phyloP scores from a whole-genome alignment of 2,329 filamentous ascomycete species.

The Talaromyces rugulosus region DNA sequence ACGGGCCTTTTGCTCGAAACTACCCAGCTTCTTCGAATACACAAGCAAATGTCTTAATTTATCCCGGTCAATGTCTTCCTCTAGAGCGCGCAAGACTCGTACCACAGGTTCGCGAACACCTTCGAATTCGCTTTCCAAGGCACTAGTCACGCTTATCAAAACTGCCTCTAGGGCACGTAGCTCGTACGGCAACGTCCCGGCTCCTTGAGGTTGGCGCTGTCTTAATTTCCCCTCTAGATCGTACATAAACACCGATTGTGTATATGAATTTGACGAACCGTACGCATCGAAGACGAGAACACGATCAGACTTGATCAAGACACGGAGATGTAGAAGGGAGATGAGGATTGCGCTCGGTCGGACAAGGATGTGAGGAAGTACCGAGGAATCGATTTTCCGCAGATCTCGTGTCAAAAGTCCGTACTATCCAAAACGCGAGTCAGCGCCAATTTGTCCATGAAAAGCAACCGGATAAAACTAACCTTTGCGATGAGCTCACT shows the following conservation, averaged over 20 bases:
- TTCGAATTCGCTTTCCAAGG: constrained; percentile 91
- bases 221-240: constrained; percentile 89
- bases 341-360: constrained; percentile 90
- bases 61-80: constrained; percentile 94
- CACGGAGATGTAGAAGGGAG: constrained; percentile 92
- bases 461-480: constrained; percentile 19
- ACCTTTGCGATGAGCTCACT: constrained; percentile 94
- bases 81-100: constrained; percentile 78
- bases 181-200: constrained; percentile 76
- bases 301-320: constrained; percentile 90
- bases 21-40: constrained; percentile 90
- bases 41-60: constrained; percentile 88
- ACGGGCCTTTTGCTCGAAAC: constrained; percentile 95
- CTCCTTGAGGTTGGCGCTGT: constrained; percentile 60
- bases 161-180: constrained; percentile 95
- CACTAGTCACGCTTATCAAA: constrained; percentile 85
- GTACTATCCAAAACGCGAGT: constrained; percentile 55
- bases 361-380: constrained; percentile 90
- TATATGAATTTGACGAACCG: constrained; percentile 88
- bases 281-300: constrained; percentile 96
- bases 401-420: constrained; percentile 89
- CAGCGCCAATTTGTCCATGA: constrained; percentile 13
- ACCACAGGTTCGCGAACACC: constrained; percentile 90
- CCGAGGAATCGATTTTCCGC: constrained; percentile 94
- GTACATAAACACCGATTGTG: constrained; percentile 96